Evolutionary conservation across 108 stramenopile species (phyloP), one percentile per base, ranked within the genome.

Genomic region (Halocafeteria seosinensis): DNA sequence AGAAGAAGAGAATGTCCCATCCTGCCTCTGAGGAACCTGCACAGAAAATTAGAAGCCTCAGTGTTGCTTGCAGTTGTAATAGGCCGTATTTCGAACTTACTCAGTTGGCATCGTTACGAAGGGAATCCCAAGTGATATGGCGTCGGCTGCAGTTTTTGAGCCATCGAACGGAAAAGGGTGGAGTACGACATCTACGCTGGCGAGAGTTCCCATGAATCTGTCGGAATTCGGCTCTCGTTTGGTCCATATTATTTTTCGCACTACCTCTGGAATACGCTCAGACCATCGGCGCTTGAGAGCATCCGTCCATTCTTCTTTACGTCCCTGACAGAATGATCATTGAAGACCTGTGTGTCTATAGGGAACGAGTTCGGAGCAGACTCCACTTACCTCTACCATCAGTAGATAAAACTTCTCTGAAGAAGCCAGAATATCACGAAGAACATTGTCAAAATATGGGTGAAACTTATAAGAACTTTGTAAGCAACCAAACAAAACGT

Each of bases 141-240:
- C 84, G 66, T 86, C 85, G 12, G 77, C 76, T 1, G 84, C 67
- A 0, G 85, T 86, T 42, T 78, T 79, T 13, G 64, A 63, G 0
- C 85, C 85, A 27, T 76, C 85, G 42, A 86, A 86, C 0, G 85
- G 85, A 28, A 84, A 85, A 0, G 85, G 85, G 34, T 86, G 85
- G 9, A 86, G 57, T 5, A 86, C 28, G 9, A 83, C 75, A 23
- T 81, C 73, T 5, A 73, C 61, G 13, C 47, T 50, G n/a, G 76
- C 50, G 30, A 86, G 51, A 0, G 81, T 55, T 11, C 36, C 29
- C 8, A 68, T n/a, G 31, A 78, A 66, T 51, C 68, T 33, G 50
- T 76, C 50, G 23, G 38, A 50, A 12, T 53, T 63, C 37, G 32
- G 3, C 2, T 60, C 65, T 11, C 81, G 71, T 9, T 66, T 68